Evolutionary conservation across 306 rosid genomes (phyloP).

Genomic region (Morella rubra): DNA sequence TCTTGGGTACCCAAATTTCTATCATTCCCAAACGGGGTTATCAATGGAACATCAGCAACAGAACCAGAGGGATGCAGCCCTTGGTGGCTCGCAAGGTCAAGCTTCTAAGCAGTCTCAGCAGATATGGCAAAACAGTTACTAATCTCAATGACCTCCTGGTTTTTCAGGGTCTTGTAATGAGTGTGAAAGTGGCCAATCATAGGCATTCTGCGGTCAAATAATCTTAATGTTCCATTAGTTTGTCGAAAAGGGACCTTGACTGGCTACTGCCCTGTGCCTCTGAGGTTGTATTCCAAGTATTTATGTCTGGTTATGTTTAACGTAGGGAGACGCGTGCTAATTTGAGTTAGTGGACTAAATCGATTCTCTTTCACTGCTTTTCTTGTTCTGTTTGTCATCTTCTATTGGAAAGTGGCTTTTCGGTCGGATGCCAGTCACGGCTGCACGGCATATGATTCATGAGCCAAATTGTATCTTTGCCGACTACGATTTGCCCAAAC

Average conservation of each 20-base stretch:
- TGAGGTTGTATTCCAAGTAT: slow-evolving; percentile 74
- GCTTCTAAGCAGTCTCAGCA: slow-evolving; percentile 92
- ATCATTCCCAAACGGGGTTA: slow-evolving; percentile 81
- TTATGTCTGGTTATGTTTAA: slow-evolving; percentile 61
- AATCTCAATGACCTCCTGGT: slow-evolving; percentile 55
- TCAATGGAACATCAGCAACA: slow-evolving; percentile 87
- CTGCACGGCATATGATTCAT: too few species aligned
- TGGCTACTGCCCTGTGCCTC: slow-evolving; percentile 72
- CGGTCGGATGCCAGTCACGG: background rate
- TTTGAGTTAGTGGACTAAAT: slow-evolving; percentile 47
- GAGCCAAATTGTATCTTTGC: too few species aligned
- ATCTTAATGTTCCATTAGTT: slow-evolving; percentile 51
- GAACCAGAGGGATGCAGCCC: slow-evolving; percentile 74
- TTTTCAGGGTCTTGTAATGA: slow-evolving; percentile 60
- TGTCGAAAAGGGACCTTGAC: slow-evolving; percentile 69
- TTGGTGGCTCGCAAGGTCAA: slow-evolving; percentile 74
- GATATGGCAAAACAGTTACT: slow-evolving; percentile 96
- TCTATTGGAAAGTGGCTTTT: slow-evolving; percentile 28
- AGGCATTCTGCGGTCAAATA: slow-evolving; percentile 55
- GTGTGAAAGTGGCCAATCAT: slow-evolving; percentile 62
- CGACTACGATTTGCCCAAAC: too few species aligned
- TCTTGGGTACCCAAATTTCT: slow-evolving; percentile 73
- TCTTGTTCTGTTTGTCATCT: slow-evolving; percentile 21
- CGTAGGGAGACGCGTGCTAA: slow-evolving; percentile 84
- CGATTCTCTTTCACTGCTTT: slow-evolving; percentile 9